A percentile compares a stretch with the other conserved stretches of the same genome.
These are phyloP conservation scores for Yarrowia hollandica DNA, from an alignment of 805 yeast species.

Conservation along the genomic window DNA sequence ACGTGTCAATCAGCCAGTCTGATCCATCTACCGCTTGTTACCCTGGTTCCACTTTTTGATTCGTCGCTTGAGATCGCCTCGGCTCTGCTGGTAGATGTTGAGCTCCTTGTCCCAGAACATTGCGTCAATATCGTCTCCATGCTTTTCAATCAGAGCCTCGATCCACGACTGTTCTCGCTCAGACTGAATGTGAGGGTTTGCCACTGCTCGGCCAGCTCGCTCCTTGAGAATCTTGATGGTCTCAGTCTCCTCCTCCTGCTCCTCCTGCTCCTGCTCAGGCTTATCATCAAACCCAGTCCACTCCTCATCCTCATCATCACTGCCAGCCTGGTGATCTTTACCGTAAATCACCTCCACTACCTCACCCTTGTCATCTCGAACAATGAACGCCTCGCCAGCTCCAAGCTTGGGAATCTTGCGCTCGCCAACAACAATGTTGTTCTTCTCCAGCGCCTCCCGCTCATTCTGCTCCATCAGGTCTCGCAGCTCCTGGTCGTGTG, in stretches of 20 bases:
- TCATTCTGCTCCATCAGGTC: constrained; percentile 13
- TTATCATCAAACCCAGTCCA: constrained; percentile 34
- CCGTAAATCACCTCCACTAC: constrained; percentile 71
- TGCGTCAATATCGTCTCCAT: constrained; percentile 83
- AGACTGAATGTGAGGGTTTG: constrained; percentile 57
- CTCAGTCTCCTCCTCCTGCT: constrained; percentile 46
- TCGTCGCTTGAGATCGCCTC: constrained; percentile 78
- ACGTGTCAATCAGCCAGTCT: too few relatives aligned
- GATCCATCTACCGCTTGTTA: constrained; percentile 43
- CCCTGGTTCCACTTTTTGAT: constrained; percentile 66
- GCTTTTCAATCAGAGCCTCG: constrained; percentile 59
- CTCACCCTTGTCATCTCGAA: constrained; percentile 68
- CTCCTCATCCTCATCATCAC: constrained; percentile 35
- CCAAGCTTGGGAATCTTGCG: constrained; percentile 57
- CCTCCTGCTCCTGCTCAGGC: constrained; percentile 33
- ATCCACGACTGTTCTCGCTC: constrained; percentile 79
- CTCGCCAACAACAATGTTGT: constrained; percentile 43
- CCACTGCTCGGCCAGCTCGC: constrained; percentile 49
- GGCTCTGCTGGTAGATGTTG: constrained; percentile 77
- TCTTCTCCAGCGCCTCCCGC: constrained; percentile 36
- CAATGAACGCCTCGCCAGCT: constrained; percentile 60
- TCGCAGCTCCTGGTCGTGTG: constrained; percentile 33
- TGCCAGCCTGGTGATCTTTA: constrained; percentile 42
- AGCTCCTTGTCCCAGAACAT: constrained; percentile 92
- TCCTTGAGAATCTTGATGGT: constrained; percentile 72